A percentile compares a stretch with the other conserved stretches of the same genome.
These are phyloP conservation scores for Salix arbutifolia DNA, from an alignment of 345 rosid genomes.

Conservation along the genomic window DNA sequence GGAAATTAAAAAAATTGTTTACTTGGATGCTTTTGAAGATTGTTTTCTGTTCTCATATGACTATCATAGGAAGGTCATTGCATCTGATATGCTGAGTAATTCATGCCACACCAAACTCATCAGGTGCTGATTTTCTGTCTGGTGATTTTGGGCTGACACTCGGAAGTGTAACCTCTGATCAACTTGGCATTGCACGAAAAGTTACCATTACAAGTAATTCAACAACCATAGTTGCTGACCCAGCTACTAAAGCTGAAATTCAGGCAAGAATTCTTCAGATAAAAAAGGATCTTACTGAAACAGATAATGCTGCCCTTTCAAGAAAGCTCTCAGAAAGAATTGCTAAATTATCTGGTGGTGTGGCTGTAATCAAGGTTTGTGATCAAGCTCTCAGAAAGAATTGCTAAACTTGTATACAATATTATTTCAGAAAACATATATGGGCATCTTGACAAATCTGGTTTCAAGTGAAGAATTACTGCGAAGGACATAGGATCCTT, in stretches of 20 bases:
- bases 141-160: no score
- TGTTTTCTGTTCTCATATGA: neutral
- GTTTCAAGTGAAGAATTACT: neutral
- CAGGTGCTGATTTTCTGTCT: constrained; percentile 83
- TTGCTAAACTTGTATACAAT: neutral
- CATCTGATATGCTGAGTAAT: neutral
- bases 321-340: constrained; percentile 75
- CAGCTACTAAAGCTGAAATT: constrained; percentile 82
- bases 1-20: neutral
- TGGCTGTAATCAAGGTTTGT: constrained; percentile 85
- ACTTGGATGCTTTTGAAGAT: neutral
- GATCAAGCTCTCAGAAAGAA: neutral
- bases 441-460: neutral
- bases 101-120: constrained; percentile 11
- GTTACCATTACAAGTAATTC: constrained; percentile 65
- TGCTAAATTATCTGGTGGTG: constrained; percentile 85
- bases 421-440: neutral
- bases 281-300: constrained; percentile 85
- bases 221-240: constrained; percentile 77
- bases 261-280: constrained; percentile 83
- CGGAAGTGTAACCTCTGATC: constrained; percentile 70
- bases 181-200: constrained; percentile 78
- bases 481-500: neutral
- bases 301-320: constrained; percentile 51
- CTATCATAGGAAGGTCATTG: neutral